Conservation (phyloP, 495 filamentous ascomycete species). For the Penicillium angulare region DNA sequence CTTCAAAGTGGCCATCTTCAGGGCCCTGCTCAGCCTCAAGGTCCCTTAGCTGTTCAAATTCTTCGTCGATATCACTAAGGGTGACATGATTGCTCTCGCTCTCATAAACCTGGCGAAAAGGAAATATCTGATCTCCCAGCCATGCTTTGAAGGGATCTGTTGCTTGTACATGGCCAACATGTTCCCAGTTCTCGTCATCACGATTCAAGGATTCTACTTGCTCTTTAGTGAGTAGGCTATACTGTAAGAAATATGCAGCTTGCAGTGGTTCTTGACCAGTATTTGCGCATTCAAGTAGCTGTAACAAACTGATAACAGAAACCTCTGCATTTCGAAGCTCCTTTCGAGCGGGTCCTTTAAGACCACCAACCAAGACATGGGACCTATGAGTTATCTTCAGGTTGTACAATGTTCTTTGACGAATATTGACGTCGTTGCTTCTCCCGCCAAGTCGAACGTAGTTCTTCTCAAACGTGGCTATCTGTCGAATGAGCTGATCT, state of each 20-base stretch:
- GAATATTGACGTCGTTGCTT: conserved; percentile 61
- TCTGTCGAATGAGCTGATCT: conserved; percentile 74
- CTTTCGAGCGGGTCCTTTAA: background rate
- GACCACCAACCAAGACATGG: background rate
- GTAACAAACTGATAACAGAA: no score
- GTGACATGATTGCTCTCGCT: conserved; percentile 47
- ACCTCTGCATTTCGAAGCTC: conserved; percentile 28
- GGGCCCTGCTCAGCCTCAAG: conserved; percentile 59
- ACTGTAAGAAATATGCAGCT: no score
- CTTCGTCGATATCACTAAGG: conserved; percentile 63
- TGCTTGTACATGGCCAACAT: background rate
- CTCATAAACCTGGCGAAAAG: conserved; percentile 36
- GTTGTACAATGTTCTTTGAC: conserved; percentile 67
- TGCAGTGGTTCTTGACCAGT: no score
- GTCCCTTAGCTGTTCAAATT: conserved; percentile 63
- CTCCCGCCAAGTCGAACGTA: conserved; percentile 80
- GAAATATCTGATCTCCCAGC: conserved; percentile 53
- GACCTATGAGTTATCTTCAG: conserved; percentile 39
- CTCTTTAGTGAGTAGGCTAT: conserved; percentile 54
- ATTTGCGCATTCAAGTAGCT: no score
- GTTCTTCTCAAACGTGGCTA: conserved; percentile 61
- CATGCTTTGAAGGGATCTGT: conserved; percentile 55
- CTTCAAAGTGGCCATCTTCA: conserved; percentile 53
- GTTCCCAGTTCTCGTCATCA: background rate
- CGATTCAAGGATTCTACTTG: conserved; percentile 52